These are phyloP conservation scores for Collybia nuda DNA, from an alignment of 768 basidiomycete species.

Conservation along the genomic window DNA sequence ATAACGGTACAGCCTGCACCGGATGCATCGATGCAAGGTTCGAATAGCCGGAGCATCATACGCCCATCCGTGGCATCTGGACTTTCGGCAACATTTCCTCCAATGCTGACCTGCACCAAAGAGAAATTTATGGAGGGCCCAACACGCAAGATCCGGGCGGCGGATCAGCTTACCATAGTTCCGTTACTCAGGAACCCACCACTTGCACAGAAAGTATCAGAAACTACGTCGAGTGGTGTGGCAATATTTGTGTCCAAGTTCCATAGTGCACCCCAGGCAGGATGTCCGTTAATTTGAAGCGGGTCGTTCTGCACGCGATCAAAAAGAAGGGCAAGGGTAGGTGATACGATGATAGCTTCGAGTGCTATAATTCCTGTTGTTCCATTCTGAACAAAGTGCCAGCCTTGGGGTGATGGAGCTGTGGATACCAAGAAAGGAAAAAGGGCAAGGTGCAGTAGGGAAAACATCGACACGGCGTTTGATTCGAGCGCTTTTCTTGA, in stretches of 20 bases:
- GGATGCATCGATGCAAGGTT: slow-evolving; percentile 17
- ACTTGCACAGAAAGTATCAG: slow-evolving; percentile 43
- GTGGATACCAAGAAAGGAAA: slow-evolving; percentile 2
- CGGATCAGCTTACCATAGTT: slow-evolving; percentile 28
- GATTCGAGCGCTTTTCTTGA: no score
- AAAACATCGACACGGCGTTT: not conserved
- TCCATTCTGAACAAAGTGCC: slow-evolving; percentile 24
- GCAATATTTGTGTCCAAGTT: slow-evolving; percentile 38
- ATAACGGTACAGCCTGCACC: slow-evolving; percentile 29
- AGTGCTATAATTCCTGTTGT: slow-evolving; percentile 22
- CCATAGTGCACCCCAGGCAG: slow-evolving; percentile 46
- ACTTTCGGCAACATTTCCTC: not conserved
- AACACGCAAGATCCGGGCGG: slow-evolving; percentile 25
- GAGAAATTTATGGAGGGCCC: no score
- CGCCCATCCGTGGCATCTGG: no score
- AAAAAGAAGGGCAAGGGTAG: slow-evolving; percentile 21
- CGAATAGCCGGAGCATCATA: not conserved
- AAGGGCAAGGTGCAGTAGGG: not conserved
- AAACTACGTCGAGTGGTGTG: slow-evolving; percentile 29
- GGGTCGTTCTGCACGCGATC: slow-evolving; percentile 31
- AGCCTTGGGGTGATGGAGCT: slow-evolving; percentile 10
- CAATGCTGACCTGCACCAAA: not conserved
- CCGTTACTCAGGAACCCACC: not conserved
- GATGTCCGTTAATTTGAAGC: slow-evolving; percentile 36
- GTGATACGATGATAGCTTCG: slow-evolving; percentile 24